Base-by-base conservation (phyloP, 768 basidiomycete genomes). In the Lactifluus echinatus region DNA sequence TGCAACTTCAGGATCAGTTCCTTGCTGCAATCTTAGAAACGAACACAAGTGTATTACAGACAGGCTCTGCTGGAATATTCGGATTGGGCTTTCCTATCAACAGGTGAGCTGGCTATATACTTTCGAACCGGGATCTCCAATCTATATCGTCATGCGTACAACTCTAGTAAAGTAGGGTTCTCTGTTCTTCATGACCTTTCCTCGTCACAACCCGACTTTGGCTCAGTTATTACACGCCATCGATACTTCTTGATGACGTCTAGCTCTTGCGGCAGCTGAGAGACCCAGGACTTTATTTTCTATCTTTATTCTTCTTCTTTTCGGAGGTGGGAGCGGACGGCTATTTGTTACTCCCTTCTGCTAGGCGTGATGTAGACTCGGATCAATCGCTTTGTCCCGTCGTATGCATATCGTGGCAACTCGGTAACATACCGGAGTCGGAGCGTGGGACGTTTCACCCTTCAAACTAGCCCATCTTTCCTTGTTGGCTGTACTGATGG, bases 1-100 rank as follows among this genome's bases (percentile, higher is more conserved):
- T 87, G 3, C 66, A 69, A 1, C 59, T 82, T 11, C 64, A 69
- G 7, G 68, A 75, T 46, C 85, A 89, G 63, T 79, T 74, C 54
- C 79, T 89, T 57, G 84, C 79, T 8, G 80, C 84, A 8, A 81
- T 89, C 52, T 80, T 82, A 63, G 68, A 77, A 51, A 91, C 88
- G 3, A 83, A 87, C 60, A 84, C 85, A 2, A 81, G 75, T 21
- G 74, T 88, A 8, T 63, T 76, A 36, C 73, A 78, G 39, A 79
- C 76, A 1, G 79, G 79, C 1, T 74, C 79, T 17, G 75, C 79
- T 15, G 88, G 87, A 2, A 87, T 89, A 40, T 76, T 89, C 55
- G 88, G 88, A 0, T 73, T 89, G 10, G 87, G 89, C 0, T 89
- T 89, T 61, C 85, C 87, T 3, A 66, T 79, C 14, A 84, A 84